Percentiles rank a stretch among this genome's conserved stretches.
Conservation (phyloP, 179 eudicot species). For the Silene noctiflora region DNA sequence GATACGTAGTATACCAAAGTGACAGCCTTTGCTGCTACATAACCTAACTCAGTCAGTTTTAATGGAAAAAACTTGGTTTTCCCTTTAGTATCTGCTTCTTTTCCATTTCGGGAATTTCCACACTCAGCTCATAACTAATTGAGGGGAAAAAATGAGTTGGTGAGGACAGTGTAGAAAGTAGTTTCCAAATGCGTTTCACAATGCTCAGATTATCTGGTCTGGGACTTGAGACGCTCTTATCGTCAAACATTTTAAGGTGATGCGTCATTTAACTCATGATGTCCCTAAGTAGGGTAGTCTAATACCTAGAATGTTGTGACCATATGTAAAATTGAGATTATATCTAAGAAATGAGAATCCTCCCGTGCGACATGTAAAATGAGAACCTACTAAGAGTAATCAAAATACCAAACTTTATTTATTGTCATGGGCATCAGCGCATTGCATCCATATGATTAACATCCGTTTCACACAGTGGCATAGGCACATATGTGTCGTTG, state of each 20-base stretch:
- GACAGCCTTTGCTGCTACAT: not conserved
- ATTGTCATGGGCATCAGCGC: too few species aligned
- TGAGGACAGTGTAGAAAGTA: not conserved
- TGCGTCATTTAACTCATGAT: not conserved
- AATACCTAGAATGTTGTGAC: not conserved
- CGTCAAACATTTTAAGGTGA: not conserved
- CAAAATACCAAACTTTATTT: not conserved
- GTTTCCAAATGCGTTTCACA: not conserved
- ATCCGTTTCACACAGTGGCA: too few species aligned
- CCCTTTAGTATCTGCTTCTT: not conserved
- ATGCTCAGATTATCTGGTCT: not conserved
- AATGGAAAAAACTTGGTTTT: not conserved
- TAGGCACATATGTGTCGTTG: too few species aligned
- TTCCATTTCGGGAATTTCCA: not conserved
- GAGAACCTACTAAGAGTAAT: not conserved
- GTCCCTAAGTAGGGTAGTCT: too few species aligned
- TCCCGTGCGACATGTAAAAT: not conserved
- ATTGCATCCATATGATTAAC: too few species aligned
- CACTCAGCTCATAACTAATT: not conserved
- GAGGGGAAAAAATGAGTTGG: not conserved
- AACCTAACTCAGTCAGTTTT: not conserved
- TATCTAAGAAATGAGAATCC: not conserved
- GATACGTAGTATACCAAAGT: not conserved
- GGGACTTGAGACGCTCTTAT: not conserved
- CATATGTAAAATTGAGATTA: not conserved